Evolutionary conservation across 2,329 filamentous ascomycete species (phyloP).

Genomic region (Pseudogymnoascus sp.): DNA sequence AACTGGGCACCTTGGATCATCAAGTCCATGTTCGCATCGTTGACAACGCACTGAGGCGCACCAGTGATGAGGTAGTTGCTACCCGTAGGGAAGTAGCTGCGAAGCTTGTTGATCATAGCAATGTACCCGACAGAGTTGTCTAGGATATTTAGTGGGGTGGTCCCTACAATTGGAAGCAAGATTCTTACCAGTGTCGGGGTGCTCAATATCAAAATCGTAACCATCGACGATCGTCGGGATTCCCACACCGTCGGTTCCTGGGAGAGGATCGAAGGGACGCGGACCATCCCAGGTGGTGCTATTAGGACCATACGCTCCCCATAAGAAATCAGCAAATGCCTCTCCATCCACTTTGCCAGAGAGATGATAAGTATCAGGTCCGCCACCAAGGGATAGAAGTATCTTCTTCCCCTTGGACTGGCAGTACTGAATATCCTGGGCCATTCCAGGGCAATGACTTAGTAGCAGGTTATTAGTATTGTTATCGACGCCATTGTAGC

Average conservation of each 20-base stretch:
- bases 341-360: conserved; percentile 30
- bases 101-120: conserved; percentile 23
- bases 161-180: not conserved
- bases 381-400: conserved; percentile 33
- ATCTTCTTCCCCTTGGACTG: conserved; percentile 34
- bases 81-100: conserved; percentile 16
- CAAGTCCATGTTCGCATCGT: conserved; percentile 25
- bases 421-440: conserved; percentile 32
- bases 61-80: conserved; percentile 26
- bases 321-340: conserved; percentile 31
- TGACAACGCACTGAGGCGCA: conserved; percentile 26
- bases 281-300: conserved; percentile 23
- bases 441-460: conserved; percentile 29
- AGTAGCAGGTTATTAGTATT: conserved; percentile 28
- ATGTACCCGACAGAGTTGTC: conserved; percentile 24
- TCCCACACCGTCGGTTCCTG: conserved; percentile 12
- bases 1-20: conserved; percentile 23
- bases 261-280: conserved; percentile 21
- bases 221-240: conserved; percentile 25
- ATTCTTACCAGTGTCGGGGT: conserved; percentile 13
- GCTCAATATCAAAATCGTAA: conserved; percentile 29
- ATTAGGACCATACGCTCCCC: conserved; percentile 34
- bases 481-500: conserved; percentile 28
- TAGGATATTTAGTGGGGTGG: conserved; percentile 14
- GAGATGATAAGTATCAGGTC: conserved; percentile 28